Conservation (phyloP, 2,329 filamentous ascomycete species). For the Fusarium sp. region DNA sequence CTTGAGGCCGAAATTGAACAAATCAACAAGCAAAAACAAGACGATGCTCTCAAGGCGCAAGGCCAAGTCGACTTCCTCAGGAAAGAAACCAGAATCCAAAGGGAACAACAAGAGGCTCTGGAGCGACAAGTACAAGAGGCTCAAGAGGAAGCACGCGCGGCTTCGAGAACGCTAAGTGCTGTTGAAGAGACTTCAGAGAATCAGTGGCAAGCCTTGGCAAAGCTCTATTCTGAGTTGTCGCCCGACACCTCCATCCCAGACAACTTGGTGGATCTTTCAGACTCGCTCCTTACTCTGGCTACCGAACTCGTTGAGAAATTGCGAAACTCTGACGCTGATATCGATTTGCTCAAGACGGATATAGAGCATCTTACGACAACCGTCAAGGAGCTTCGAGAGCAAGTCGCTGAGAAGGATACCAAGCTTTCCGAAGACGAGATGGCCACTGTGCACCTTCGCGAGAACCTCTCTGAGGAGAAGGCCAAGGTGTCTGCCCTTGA, state of each 20-base stretch:
- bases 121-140: slow-evolving; percentile 70
- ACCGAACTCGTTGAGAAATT: slow-evolving; percentile 73
- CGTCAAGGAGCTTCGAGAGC: slow-evolving; percentile 69
- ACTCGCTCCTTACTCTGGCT: slow-evolving; percentile 71
- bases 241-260: slow-evolving; percentile 68
- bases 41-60: slow-evolving; percentile 71
- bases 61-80: slow-evolving; percentile 75
- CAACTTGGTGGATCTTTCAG: slow-evolving; percentile 72
- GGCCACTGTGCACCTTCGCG: slow-evolving; percentile 66
- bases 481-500: slow-evolving; percentile 70
- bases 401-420: slow-evolving; percentile 70
- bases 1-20: slow-evolving; percentile 82
- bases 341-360: slow-evolving; percentile 74
- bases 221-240: slow-evolving; percentile 72
- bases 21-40: slow-evolving; percentile 70
- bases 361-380: slow-evolving; percentile 72
- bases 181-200: slow-evolving; percentile 68
- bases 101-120: slow-evolving; percentile 72
- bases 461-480: slow-evolving; percentile 68
- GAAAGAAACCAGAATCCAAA: slow-evolving; percentile 72
- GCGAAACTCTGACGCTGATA: slow-evolving; percentile 72
- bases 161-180: slow-evolving; percentile 66
- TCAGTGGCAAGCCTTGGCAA: slow-evolving; percentile 69
- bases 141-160: slow-evolving; percentile 68
- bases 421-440: slow-evolving; percentile 68